A percentile compares a stretch with the other conserved stretches of the same genome.
These are phyloP conservation scores for Aspergillus taichungensis DNA, from an alignment of 495 filamentous ascomycete species.

Conservation along the genomic window DNA sequence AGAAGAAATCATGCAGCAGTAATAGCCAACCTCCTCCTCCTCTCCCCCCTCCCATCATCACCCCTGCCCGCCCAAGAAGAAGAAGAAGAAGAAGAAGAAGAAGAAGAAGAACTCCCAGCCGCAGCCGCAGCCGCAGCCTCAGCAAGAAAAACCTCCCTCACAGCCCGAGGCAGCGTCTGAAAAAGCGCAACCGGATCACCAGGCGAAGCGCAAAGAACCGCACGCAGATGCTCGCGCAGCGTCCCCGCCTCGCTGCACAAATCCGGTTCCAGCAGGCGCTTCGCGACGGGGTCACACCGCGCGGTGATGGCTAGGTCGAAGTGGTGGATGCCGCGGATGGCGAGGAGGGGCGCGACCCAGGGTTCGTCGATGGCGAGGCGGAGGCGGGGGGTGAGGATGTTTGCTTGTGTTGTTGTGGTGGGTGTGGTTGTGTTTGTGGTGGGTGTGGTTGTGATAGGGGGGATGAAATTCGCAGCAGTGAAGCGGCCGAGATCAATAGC, in stretches of 20 bases:
- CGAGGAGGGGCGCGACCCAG: conserved; percentile 27
- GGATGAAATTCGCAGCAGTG: conserved; percentile 7
- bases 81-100: too few relatives aligned
- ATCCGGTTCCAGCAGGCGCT: conserved; percentile 20
- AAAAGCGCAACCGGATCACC: conserved; percentile 4
- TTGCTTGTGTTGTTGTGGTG: neutral
- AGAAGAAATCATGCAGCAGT: too few relatives aligned
- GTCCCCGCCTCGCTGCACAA: conserved; percentile 21
- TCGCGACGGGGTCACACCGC: conserved; percentile 24
- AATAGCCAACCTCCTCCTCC: too few relatives aligned
- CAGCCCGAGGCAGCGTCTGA: neutral
- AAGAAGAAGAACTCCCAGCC: too few relatives aligned
- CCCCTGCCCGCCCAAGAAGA: too few relatives aligned
- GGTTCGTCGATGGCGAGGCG: conserved; percentile 18
- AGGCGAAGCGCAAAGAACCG: conserved; percentile 17
- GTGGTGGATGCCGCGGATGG: conserved; percentile 20
- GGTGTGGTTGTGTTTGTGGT: too few relatives aligned
- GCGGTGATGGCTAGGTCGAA: conserved; percentile 36
- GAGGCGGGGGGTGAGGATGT: conserved; percentile 9
- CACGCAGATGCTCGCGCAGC: conserved; percentile 22
- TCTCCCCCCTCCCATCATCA: too few relatives aligned
- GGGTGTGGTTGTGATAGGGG: too few relatives aligned
- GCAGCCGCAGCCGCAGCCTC: too few relatives aligned
- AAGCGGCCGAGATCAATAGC: conserved; percentile 30
- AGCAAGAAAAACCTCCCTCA: too few relatives aligned